Percentiles rank a stretch among this genome's conserved stretches.
Conservation (phyloP, 768 basidiomycete genomes). For the Trametes meyenii region DNA sequence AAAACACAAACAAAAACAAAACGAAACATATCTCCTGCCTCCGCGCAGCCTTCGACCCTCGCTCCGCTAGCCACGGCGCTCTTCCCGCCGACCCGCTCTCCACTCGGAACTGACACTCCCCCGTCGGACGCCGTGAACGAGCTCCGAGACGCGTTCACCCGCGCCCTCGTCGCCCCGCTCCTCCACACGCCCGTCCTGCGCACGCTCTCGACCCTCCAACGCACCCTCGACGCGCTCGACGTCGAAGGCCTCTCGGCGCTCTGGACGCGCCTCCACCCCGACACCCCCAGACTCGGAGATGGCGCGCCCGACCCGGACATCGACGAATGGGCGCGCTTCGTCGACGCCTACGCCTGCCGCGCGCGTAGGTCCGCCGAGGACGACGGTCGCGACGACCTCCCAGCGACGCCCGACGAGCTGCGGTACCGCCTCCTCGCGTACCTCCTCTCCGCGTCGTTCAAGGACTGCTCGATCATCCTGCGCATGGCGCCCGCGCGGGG, state of each 20-base stretch:
- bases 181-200: slow-evolving; percentile 54
- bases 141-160: slow-evolving; percentile 55
- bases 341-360: slow-evolving; percentile 52
- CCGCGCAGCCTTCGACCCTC: slow-evolving; percentile 22
- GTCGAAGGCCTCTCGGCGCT: slow-evolving; percentile 70
- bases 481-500: slow-evolving; percentile 23
- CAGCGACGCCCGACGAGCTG: slow-evolving; percentile 39
- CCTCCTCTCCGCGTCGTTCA: slow-evolving; percentile 90
- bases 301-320: slow-evolving; percentile 54
- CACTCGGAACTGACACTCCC: slow-evolving; percentile 9
- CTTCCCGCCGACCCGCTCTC: slow-evolving; percentile 1
- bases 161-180: slow-evolving; percentile 51
- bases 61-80: slow-evolving; percentile 27
- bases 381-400: slow-evolving; percentile 33
- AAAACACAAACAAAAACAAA: too few relatives aligned
- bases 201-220: slow-evolving; percentile 64
- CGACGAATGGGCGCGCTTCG: slow-evolving; percentile 66
- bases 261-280: slow-evolving; percentile 25
- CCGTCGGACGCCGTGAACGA: slow-evolving; percentile 14
- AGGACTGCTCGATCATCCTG: slow-evolving; percentile 87
- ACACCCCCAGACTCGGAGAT: slow-evolving; percentile 20
- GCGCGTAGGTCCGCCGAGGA: slow-evolving; percentile 40
- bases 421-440: slow-evolving; percentile 73
- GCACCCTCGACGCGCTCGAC: slow-evolving; percentile 78
- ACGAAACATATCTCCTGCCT: not conserved